Evolutionary conservation across 2,329 filamentous ascomycete species (phyloP).

Genomic region (Tolypocladium pustulatum): DNA sequence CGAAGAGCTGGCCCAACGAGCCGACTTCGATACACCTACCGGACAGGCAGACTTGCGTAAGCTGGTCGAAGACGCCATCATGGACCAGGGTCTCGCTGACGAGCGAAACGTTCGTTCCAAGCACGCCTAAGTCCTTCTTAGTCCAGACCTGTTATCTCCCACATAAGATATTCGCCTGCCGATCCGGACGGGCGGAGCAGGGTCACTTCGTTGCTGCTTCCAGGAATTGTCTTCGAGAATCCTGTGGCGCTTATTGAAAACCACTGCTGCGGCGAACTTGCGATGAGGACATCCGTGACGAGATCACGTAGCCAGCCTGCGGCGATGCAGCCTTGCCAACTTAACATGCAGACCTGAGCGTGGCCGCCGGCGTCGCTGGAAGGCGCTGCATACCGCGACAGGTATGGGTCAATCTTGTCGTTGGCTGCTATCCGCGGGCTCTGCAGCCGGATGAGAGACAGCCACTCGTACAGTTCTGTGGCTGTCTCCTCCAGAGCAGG

Average conservation of each 20-base stretch:
- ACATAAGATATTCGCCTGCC: constrained; percentile 46
- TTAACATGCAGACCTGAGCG: constrained; percentile 36
- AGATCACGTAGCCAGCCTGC: constrained; percentile 39
- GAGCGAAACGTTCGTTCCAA: constrained; percentile 55
- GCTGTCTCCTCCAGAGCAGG: constrained; percentile 52
- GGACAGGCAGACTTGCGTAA: constrained; percentile 70
- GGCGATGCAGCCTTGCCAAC: constrained; percentile 49
- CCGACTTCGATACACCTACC: constrained; percentile 72
- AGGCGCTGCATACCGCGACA: constrained; percentile 58
- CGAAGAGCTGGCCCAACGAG: constrained; percentile 73
- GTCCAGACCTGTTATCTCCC: constrained; percentile 43
- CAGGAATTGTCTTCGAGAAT: constrained; percentile 34
- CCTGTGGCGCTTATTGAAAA: constrained; percentile 43
- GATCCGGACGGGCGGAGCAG: constrained; percentile 40
- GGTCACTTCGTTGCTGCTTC: constrained; percentile 37
- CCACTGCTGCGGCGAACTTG: constrained; percentile 38
- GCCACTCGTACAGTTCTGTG: constrained; percentile 61
- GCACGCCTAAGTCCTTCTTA: constrained; percentile 34
- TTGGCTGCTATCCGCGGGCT: constrained; percentile 49
- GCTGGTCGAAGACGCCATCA: constrained; percentile 71
- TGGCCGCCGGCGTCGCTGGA: constrained; percentile 16
- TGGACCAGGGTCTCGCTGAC: constrained; percentile 51
- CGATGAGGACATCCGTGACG: constrained; percentile 33
- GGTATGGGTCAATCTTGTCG: constrained; percentile 56
- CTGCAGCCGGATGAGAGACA: constrained; percentile 54